Evolutionary conservation across 805 yeast species (phyloP).

Genomic region (Saccharomycopsis sp.): DNA sequence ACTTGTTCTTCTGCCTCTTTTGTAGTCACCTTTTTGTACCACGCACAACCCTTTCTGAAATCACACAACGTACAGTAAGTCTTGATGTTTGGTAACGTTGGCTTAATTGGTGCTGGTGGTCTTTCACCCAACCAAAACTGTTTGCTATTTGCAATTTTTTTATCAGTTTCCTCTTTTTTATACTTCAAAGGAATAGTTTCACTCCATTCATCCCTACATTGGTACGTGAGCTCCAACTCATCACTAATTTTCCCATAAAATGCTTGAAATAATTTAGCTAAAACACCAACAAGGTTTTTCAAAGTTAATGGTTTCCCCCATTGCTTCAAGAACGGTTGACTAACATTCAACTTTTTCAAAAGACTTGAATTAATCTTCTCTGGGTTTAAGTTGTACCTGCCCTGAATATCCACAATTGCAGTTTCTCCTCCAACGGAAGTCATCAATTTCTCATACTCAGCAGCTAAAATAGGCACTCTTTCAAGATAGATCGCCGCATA

Average conservation of each 20-base stretch:
- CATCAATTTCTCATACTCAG: constrained; percentile 38
- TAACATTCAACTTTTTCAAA: not conserved
- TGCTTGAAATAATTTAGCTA: constrained; percentile 39
- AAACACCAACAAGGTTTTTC: constrained; percentile 47
- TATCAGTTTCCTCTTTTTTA: constrained; percentile 28
- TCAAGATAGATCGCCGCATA: constrained; percentile 34
- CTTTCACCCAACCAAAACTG: constrained; percentile 56
- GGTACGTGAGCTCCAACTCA: constrained; percentile 40
- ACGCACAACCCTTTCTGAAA: constrained; percentile 38
- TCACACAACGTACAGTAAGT: constrained; percentile 50
- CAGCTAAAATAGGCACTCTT: constrained; percentile 30
- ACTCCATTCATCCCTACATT: constrained; percentile 38
- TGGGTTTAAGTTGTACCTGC: too few relatives aligned
- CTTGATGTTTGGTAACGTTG: constrained; percentile 29
- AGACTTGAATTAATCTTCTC: too few relatives aligned
- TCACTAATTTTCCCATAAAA: constrained; percentile 28
- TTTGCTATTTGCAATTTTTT: constrained; percentile 31
- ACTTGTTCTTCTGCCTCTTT: not conserved
- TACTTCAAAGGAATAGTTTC: constrained; percentile 35
- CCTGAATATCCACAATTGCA: too few relatives aligned
- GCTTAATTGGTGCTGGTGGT: constrained; percentile 37
- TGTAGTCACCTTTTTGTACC: constrained; percentile 28
- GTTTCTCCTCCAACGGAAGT: too few relatives aligned
- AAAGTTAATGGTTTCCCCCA: constrained; percentile 42
- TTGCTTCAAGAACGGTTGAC: not conserved